Percentiles rank a stretch among this genome's conserved stretches.
Conservation (phyloP, 2,329 filamentous ascomycete species). For the Alternaria alternata region DNA sequence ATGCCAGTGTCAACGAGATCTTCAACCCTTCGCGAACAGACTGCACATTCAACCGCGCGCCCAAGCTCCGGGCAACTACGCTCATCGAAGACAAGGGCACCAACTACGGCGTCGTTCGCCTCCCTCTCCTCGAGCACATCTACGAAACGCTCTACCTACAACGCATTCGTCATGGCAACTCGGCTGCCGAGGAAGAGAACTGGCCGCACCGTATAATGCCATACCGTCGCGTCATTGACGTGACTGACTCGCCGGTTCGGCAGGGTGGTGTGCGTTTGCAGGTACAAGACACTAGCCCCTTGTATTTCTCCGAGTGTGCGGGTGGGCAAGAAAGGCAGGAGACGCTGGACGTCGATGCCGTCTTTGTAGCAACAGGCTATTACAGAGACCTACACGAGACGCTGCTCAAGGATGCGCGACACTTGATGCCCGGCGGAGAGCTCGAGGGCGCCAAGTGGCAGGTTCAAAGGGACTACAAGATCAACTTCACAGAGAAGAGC, state of each 20-base stretch:
- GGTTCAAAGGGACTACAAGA: constrained; percentile 79
- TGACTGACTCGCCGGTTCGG: constrained; percentile 59
- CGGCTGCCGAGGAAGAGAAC: constrained; percentile 65
- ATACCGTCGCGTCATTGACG: constrained; percentile 70
- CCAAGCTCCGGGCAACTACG: constrained; percentile 66
- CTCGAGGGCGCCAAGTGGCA: constrained; percentile 62
- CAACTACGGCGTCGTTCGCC: constrained; percentile 92
- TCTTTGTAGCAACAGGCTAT: constrained; percentile 91
- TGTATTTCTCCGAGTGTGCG: constrained; percentile 41
- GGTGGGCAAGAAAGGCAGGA: constrained; percentile 61
- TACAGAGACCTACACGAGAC: constrained; percentile 77
- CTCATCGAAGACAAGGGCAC: constrained; percentile 79
- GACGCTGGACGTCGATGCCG: constrained; percentile 75
- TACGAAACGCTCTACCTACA: constrained; percentile 91
- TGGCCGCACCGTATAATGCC: constrained; percentile 87
- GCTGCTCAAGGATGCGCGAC: constrained; percentile 71
- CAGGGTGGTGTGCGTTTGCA: constrained; percentile 51
- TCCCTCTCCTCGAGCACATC: constrained; percentile 87
- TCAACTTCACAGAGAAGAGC: constrained; percentile 72
- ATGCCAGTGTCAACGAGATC: constrained; percentile 83
- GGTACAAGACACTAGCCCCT: constrained; percentile 61
- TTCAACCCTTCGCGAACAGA: constrained; percentile 91
- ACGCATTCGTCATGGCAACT: constrained; percentile 69
- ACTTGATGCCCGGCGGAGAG: constrained; percentile 67
- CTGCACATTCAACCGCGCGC: constrained; percentile 72